These are phyloP conservation scores for Arthrobotrys conoides DNA, from an alignment of 2,329 filamentous ascomycete species.

Conservation along the genomic window DNA sequence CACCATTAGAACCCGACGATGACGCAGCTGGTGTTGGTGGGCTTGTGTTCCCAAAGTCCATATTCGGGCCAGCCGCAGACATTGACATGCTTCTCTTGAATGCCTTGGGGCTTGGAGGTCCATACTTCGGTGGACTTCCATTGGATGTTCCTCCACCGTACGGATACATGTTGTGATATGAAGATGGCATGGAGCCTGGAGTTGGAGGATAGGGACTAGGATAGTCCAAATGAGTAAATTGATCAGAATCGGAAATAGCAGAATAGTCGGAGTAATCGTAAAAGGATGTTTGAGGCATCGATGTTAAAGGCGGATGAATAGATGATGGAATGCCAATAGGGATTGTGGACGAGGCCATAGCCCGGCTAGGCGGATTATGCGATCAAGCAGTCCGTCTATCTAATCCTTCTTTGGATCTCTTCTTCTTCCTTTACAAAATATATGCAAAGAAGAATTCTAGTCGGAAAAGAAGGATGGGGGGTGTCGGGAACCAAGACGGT, in stretches of 20 bases:
- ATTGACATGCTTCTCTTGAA: conserved; percentile 61
- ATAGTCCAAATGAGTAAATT: conserved; percentile 54
- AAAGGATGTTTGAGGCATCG: conserved; percentile 60
- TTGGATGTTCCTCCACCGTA: conserved; percentile 54
- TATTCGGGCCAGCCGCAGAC: conserved; percentile 51
- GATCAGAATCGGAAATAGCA: conserved; percentile 57
- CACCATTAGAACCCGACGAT: conserved; percentile 54
- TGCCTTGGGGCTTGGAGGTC: conserved; percentile 56
- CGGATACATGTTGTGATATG: conserved; percentile 61
- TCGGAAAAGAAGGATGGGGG: conserved; percentile 23
- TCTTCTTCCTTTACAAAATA: conserved; percentile 34
- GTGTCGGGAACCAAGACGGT: conserved; percentile 46
- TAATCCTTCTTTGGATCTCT: conserved; percentile 24
- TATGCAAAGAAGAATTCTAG: conserved; percentile 36
- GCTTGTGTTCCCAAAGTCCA: conserved; percentile 60
- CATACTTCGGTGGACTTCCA: conserved; percentile 59
- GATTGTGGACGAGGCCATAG: conserved; percentile 59
- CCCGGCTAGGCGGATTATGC: conserved; percentile 57
- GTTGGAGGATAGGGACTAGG: conserved; percentile 52
- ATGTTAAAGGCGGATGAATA: conserved; percentile 47
- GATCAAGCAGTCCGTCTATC: conserved; percentile 59
- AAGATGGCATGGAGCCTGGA: conserved; percentile 57
- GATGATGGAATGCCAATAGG: conserved; percentile 61
- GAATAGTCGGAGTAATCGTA: conserved; percentile 60
- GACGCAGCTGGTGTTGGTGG: conserved; percentile 58